Evolutionary conservation across 805 yeast genomes (phyloP).

Genomic region (Monosporozyma aerobia): DNA sequence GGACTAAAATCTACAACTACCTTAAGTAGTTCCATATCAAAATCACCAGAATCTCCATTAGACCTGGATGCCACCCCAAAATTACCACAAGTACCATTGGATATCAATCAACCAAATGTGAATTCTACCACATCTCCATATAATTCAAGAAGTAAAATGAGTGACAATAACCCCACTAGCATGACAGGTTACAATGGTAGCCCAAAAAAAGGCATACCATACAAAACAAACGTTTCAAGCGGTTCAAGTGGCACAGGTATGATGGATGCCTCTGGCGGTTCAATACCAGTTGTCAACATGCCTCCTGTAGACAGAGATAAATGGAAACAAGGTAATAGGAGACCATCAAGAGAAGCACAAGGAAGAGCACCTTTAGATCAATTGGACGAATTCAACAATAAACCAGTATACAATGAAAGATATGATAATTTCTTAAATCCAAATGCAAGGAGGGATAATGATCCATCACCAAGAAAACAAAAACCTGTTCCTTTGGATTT

Average conservation of each 20-base stretch:
- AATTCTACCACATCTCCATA: background rate
- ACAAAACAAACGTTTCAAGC: background rate
- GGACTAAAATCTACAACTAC: background rate
- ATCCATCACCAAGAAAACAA: background rate
- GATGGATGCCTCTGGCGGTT: background rate
- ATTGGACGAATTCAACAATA: background rate
- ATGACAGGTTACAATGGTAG: background rate
- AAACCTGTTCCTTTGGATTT: constrained; percentile 5
- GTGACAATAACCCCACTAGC: background rate
- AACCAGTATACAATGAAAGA: background rate
- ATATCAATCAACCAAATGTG: background rate
- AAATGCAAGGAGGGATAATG: background rate
- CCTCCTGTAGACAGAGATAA: background rate
- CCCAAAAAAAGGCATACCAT: background rate
- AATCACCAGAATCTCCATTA: constrained; percentile 1
- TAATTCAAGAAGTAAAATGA: background rate
- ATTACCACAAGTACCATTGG: background rate
- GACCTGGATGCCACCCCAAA: background rate
- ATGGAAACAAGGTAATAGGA: background rate
- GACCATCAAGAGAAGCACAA: background rate
- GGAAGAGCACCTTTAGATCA: background rate
- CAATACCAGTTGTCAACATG: background rate
- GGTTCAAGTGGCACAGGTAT: background rate
- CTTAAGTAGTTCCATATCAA: background rate
- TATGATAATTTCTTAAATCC: background rate